These are phyloP conservation scores for Pachysolen tannophilus DNA, from an alignment of 805 yeast genomes.

Conservation along the genomic window DNA sequence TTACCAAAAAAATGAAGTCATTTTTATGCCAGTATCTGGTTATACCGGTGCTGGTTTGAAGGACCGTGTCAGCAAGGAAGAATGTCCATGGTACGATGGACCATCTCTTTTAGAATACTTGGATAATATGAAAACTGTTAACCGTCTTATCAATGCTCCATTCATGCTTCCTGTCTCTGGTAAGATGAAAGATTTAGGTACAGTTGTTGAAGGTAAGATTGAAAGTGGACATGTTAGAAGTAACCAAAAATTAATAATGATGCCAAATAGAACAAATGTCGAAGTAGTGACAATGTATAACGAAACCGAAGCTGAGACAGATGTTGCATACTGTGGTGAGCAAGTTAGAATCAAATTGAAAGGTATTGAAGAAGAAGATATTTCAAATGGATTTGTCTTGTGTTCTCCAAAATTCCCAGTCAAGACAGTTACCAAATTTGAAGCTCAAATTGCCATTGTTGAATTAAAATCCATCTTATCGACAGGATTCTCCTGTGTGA, in stretches of 20 bases:
- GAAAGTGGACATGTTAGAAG: constrained; percentile 92
- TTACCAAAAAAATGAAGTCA: constrained; percentile 78
- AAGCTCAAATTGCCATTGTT: constrained; percentile 94
- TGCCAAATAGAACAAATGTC: constrained; percentile 84
- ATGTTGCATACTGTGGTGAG: constrained; percentile 88
- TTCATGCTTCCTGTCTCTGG: constrained; percentile 95
- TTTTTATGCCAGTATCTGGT: constrained; percentile 97
- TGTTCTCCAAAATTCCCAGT: constrained; percentile 85
- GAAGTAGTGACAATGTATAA: constrained; percentile 86
- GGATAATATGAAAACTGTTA: constrained; percentile 71
- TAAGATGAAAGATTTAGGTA: constrained; percentile 95
- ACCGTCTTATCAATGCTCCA: constrained; percentile 88
- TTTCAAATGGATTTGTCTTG: constrained; percentile 84
- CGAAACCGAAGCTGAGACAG: constrained; percentile 94
- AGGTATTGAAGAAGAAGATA: constrained; percentile 97
- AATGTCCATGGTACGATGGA: constrained; percentile 91
- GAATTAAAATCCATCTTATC: constrained; percentile 93
- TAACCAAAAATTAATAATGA: constrained; percentile 64
- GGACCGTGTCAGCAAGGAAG: constrained; percentile 63
- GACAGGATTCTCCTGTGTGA: constrained; percentile 94
- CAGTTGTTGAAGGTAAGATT: constrained; percentile 96
- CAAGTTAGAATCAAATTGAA: constrained; percentile 90
- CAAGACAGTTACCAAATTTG: constrained; percentile 81
- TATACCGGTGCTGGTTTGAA: constrained; percentile 95
- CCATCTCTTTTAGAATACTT: constrained; percentile 87